Evolutionary conservation across 2,329 filamentous ascomycete species (phyloP), one percentile per base, ranked within the genome.

Genomic region (Berkeleyomyces basicola): DNA sequence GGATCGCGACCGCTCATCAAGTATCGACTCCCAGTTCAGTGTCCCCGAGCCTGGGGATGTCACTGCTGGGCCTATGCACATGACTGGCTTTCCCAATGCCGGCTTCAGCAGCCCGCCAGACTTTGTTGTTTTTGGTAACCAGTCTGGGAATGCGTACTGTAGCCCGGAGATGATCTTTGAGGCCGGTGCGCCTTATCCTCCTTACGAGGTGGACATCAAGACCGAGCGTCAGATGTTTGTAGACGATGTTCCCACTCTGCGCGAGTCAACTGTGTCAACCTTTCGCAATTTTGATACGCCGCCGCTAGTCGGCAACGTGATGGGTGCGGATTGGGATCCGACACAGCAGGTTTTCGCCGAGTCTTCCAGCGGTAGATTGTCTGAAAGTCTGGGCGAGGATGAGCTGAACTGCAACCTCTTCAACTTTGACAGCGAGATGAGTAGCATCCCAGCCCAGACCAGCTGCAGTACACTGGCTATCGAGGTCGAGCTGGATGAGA

Each of bases 121-220:
- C 63, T 74, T 74, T 63, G 71, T 73, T 60, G 79, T 83, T 59
- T 83, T 79, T 75, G 82, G 79, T 69, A 80, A 77, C 70, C 87
- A 86, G 75, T 31, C 49, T 6, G n/a, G 49, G 9, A 39, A 40
- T 7, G 23, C 42, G 7, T 62, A 39, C 59, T 64, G 59, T 43
- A 61, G 36, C n/a, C 59, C 63, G 5, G 63, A 64, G 42, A 49
- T 64, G 46, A 40, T 81, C 74, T 79, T 80, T 65, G 72, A 72
- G 66, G 16, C 42, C 23, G 49, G 31, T 7, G 14, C 47, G 7
- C 76, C 81, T 67, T 87, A 81, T 72, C 82, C 86, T 23, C 90
- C 91, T 0, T 96, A 95, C 72, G 92, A 96, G 74, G 85, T 96
- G 65, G 92, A 96, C 72, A 87, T 97, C 77, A 95, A 92, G 80